Base-by-base conservation (phyloP, 73 alveolate genomes). In the Uronychia binucleata region DNA sequence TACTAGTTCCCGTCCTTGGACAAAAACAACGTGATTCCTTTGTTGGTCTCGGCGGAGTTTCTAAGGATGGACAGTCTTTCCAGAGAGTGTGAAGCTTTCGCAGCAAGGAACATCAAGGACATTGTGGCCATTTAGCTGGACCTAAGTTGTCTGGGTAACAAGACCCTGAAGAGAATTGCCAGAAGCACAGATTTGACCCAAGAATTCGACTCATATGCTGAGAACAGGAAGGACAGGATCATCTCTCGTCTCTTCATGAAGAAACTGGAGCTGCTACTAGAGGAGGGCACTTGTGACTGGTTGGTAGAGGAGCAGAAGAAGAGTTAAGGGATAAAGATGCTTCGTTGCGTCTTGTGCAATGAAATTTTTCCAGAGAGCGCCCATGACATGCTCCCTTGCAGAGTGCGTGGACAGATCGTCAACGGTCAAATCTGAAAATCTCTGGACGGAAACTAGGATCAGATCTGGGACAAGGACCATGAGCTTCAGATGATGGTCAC, bases 11-110 rank as follows among this genome's bases (percentile, higher is more conserved):
- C 87, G 1, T 80, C n/a, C 28, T 30, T 80, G 34, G 91, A 85
- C 58, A 28, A 79, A 79, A 77, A 80, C 29, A 92, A 88, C 60
- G 94, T 92, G 25, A 90, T 92, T 27, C 74, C 95, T 19, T 76
- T 92, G 14, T 74, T 92, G 75, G 87, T 92, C 26, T 82, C 94
- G 1, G 91, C 95, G 1, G 93, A 92, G 30, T 92, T 89, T 57
- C 84, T 92, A 13, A 85, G 90, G 67, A 92, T 92, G 79, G 93
- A 84, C 27, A 80, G 75, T 30, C 83, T 92, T 28, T 91, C 75
- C 0, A 79, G 76, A 0, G 93, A 88, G 59, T 92, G 97, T 86
- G 67, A 87, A 58, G 91, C 74, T 19, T 92, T 58, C 67, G 86
- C 85, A 35, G 91, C 78, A 0, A 34, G 29, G 13, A 82, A 92